Evolutionary conservation across 148 eudicot species (phyloP).

Genomic region (Rhododendron mucronatum): DNA sequence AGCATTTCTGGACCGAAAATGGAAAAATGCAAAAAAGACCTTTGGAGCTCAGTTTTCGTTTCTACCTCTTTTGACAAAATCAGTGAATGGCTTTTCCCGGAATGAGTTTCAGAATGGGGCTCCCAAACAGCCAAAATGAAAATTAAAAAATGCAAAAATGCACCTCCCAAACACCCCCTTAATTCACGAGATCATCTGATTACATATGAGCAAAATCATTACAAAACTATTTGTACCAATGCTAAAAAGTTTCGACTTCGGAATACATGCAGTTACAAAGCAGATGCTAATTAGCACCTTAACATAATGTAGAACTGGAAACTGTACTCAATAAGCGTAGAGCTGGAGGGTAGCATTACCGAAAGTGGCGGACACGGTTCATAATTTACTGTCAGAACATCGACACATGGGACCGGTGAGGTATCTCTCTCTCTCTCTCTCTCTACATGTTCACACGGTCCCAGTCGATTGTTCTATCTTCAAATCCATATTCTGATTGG

Average conservation of each 20-base stretch:
- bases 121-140: too few species aligned
- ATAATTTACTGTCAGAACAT: neutral
- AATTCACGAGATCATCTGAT: neutral
- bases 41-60: too few species aligned
- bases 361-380: neutral
- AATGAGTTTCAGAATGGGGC: too few species aligned
- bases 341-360: neutral
- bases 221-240: neutral
- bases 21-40: too few species aligned
- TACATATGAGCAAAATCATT: neutral
- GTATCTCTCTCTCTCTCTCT: neutral
- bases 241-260: neutral
- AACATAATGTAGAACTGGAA: neutral
- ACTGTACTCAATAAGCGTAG: neutral
- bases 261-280: neutral
- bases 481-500: conserved; percentile 37
- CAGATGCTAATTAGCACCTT: neutral
- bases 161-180: neutral
- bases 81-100: too few species aligned
- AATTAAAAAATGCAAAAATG: too few species aligned
- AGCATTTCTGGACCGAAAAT: too few species aligned
- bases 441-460: conserved; percentile 35
- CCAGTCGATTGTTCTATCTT: conserved; percentile 58
- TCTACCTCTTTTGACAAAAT: too few species aligned
- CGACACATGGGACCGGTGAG: neutral